These are phyloP conservation scores for Colletotrichum sp. DNA, from an alignment of 2,329 filamentous ascomycete species.

Conservation along the genomic window DNA sequence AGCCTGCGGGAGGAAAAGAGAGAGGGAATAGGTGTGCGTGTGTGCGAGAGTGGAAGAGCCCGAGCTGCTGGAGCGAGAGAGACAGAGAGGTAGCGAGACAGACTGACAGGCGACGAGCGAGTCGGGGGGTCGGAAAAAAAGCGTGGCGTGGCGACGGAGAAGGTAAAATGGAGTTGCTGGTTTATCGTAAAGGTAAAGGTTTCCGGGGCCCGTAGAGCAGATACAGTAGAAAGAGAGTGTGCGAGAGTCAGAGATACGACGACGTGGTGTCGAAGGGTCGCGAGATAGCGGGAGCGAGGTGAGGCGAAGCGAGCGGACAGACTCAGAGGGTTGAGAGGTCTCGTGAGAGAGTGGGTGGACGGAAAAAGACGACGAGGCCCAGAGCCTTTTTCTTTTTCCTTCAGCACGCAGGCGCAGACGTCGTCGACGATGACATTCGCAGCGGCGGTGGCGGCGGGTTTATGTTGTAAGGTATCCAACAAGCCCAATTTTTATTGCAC, in stretches of 20 bases:
- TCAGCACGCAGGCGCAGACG: neutral
- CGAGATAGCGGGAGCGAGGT: conserved; percentile 12
- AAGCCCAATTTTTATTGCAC: conserved; percentile 16
- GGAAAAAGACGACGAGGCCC: neutral
- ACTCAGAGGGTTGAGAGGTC: neutral
- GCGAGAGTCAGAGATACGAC: neutral
- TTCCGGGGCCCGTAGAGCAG: neutral
- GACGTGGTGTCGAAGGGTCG: neutral
- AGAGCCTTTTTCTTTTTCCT: neutral
- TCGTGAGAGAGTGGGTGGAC: conserved; percentile 3
- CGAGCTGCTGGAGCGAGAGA: neutral
- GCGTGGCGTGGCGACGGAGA: conserved; percentile 9
- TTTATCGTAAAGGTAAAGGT: neutral
- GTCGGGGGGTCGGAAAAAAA: neutral
- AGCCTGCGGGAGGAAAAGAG: neutral
- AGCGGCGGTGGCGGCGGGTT: neutral
- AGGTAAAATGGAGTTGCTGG: conserved; percentile 2
- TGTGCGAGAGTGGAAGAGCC: neutral
- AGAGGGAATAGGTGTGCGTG: neutral
- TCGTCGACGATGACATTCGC: conserved; percentile 8
- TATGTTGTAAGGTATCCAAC: neutral
- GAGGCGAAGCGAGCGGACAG: conserved; percentile 10
- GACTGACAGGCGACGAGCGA: neutral
- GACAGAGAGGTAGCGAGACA: neutral
- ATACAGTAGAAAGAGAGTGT: neutral